Base-by-base conservation (phyloP, 2,329 filamentous ascomycete genomes). In the Raffaelea deltoideospora region DNA sequence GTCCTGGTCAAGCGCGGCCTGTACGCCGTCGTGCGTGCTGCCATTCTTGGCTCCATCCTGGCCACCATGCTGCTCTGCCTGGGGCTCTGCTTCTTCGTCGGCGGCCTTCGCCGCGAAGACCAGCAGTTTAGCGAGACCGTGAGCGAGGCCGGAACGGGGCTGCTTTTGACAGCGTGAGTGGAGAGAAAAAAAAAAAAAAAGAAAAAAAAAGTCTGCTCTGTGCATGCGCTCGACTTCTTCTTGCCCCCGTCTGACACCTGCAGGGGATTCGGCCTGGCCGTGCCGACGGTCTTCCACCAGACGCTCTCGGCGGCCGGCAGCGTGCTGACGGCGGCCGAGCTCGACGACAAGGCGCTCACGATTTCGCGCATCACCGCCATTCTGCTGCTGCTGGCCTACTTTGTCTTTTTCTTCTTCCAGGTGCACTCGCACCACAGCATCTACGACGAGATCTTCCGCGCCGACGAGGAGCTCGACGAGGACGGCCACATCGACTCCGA, bases 41-140 rank as follows among this genome's bases (percentile, higher is more conserved):
- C 85, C 20, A 87, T 92, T 38, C 60, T 92, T 0, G 84, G 85
- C 26, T 88, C 82, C 0, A 80, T 92, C 31, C 56, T 93, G 24
- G 83, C 85, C 11, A 92, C 85, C 23, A 69, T 90, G 58, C 59
- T 92, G 31, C 64, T 92, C 1, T 92, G 84, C 47, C 58, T 92
- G 20, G 85, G 85, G 0, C 50, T 78, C 36, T 90, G 83, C 53
- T 92, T 93, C 61, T 73, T 88, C 42, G 69, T 76, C 18, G 82
- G 82, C 29, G 84, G 85, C 9, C 45, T 88, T 26, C 63, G 65
- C 37, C 71, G 76, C 23, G 65, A 80, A 6, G 72, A 80, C 45
- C 72, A 85, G 46, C 64, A 62, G 14, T 90, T 92, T 51, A 78
- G 80, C 49, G 72, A 79, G 40, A 76, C 76, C 5, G 69, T 92